A percentile compares a stretch with the other conserved stretches of the same genome.
These are phyloP conservation scores for Daldinia loculata DNA, from an alignment of 495 filamentous ascomycete species.

Conservation along the genomic window DNA sequence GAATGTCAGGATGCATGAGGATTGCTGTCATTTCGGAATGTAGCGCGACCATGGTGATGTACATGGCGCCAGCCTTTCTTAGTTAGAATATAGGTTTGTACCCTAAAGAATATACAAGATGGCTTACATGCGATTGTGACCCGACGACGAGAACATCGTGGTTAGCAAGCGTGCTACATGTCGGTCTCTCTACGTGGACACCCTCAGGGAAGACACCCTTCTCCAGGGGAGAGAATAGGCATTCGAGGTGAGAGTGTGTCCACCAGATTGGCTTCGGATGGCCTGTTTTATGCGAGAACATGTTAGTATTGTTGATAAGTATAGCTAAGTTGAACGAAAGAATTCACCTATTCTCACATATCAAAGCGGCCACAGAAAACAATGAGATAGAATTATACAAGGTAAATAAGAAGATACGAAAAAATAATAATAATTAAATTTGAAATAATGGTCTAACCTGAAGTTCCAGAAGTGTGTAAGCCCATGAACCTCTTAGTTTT, in stretches of 20 bases:
- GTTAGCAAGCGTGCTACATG: conserved; percentile 30
- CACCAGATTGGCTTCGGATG: conserved; percentile 46
- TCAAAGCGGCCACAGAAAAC: not conserved
- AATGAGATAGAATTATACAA: not conserved
- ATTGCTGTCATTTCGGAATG: conserved; percentile 30
- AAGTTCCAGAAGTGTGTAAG: conserved; percentile 43
- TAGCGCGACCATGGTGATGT: conserved; percentile 27
- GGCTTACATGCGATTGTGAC: conserved; percentile 40
- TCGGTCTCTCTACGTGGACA: conserved; percentile 18
- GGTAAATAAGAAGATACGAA: not conserved
- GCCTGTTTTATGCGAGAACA: conserved; percentile 33
- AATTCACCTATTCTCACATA: not conserved
- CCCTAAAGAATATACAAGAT: not conserved
- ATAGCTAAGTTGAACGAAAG: not conserved
- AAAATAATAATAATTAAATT: not conserved
- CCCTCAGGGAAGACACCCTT: conserved; percentile 31
- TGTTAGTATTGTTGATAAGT: not conserved
- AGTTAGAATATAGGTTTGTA: conserved; percentile 3
- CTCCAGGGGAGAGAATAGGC: conserved; percentile 33
- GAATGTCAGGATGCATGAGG: conserved; percentile 35
- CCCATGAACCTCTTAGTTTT: conserved; percentile 38
- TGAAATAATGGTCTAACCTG: conserved; percentile 23
- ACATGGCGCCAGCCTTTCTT: conserved; percentile 29
- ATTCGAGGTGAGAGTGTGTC: conserved; percentile 40
- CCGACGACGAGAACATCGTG: conserved; percentile 29